These are phyloP conservation scores for Phytopythium montanum DNA, from an alignment of 352 stramenopile species.

Conservation along the genomic window DNA sequence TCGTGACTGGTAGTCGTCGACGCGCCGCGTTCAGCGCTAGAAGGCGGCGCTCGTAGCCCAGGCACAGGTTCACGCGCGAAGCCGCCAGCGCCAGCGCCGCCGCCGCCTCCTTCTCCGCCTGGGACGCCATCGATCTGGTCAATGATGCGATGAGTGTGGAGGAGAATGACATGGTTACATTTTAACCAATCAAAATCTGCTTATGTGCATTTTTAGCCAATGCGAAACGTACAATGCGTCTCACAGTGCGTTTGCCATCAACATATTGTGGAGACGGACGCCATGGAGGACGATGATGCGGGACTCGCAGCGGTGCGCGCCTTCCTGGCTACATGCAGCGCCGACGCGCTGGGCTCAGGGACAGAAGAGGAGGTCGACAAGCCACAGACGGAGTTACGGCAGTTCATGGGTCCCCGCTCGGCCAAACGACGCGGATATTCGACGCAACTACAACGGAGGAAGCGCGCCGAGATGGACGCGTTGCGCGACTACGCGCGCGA, in stretches of 20 bases:
- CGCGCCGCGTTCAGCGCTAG: slow-evolving; percentile 46
- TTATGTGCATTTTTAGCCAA: no score
- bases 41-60: slow-evolving; percentile 47
- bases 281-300: not conserved
- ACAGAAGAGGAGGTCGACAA: not conserved
- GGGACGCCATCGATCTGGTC: no score
- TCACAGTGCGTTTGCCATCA: slow-evolving; percentile 1
- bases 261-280: no score
- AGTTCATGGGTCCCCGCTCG: no score
- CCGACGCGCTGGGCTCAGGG: not conserved
- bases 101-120: slow-evolving; percentile 16
- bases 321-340: slow-evolving; percentile 4
- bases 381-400: no score
- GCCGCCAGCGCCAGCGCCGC: slow-evolving; percentile 39
- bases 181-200: no score
- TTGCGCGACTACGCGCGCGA: not conserved
- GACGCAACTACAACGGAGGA: slow-evolving; percentile 1
- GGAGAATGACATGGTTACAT: no score
- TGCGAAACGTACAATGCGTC: no score
- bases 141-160: no score
- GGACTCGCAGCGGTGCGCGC: slow-evolving; percentile 2
- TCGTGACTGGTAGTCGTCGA: slow-evolving; percentile 52
- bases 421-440: not conserved
- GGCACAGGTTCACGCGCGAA: slow-evolving; percentile 51
- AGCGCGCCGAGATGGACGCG: not conserved